Evolutionary conservation across 2,329 filamentous ascomycete genomes (phyloP).

Genomic region (Microdochium nivale): DNA sequence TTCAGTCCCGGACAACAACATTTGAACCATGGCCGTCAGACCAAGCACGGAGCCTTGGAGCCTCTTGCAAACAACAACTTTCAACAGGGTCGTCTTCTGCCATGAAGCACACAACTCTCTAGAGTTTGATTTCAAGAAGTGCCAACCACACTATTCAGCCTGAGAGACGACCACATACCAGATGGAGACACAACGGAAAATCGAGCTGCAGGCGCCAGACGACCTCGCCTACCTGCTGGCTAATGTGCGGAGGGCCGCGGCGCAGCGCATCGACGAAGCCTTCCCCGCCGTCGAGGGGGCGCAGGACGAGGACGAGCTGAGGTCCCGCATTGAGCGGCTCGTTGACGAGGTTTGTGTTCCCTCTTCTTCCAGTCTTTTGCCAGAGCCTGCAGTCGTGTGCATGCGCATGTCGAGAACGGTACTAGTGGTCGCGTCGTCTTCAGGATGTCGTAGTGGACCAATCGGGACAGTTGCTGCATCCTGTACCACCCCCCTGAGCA

Average conservation of each 20-base stretch:
- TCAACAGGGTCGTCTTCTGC: too few species aligned
- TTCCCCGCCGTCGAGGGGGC: constrained; percentile 54
- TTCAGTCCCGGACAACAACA: neutral
- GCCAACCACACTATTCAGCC: too few species aligned
- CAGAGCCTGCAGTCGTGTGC: neutral
- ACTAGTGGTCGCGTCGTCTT: too few species aligned
- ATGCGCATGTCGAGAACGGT: too few species aligned
- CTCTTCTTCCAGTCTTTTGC: neutral
- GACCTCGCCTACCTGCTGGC: constrained; percentile 63
- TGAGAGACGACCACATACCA: constrained; percentile 11
- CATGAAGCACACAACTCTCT: too few species aligned
- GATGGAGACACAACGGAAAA: constrained; percentile 54
- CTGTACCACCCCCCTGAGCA: too few species aligned
- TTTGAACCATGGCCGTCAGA: neutral
- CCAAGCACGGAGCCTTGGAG: neutral
- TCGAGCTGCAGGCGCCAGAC: constrained; percentile 70
- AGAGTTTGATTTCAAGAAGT: too few species aligned
- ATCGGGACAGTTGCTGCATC: too few species aligned
- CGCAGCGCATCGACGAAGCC: constrained; percentile 56
- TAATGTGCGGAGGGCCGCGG: constrained; percentile 61
- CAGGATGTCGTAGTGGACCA: too few species aligned
- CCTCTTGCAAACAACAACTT: neutral
- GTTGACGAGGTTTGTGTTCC: constrained; percentile 42
- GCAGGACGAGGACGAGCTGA: constrained; percentile 44
- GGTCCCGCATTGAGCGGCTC: constrained; percentile 48